Conservation (phyloP, 2,329 filamentous ascomycete genomes). For the Calonectria multiphialidica region DNA sequence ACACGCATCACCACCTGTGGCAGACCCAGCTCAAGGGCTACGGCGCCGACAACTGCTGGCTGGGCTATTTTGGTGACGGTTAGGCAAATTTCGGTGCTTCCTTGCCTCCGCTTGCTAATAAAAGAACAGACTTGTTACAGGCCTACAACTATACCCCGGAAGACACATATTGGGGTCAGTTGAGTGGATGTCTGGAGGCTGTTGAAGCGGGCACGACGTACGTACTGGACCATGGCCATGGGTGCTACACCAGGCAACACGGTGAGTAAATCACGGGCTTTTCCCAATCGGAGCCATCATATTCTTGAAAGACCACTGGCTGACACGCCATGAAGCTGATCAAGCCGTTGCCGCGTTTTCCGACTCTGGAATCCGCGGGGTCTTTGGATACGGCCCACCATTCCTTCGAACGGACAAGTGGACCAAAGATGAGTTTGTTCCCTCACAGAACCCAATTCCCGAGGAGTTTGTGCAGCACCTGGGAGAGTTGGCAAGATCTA, state of each 20-base stretch:
- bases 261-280: background rate
- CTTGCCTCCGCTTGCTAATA: background rate
- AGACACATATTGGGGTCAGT: background rate
- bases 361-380: background rate
- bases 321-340: background rate
- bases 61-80: background rate
- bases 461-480: background rate
- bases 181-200: background rate
- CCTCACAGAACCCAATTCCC: background rate
- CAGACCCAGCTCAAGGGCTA: background rate
- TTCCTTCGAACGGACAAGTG: background rate
- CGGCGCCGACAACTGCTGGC: background rate
- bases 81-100: background rate
- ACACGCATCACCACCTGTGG: background rate
- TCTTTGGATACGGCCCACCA: background rate
- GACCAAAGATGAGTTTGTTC: background rate
- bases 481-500: background rate
- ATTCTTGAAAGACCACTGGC: background rate
- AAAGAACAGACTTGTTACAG: background rate
- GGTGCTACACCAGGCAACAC: background rate
- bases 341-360: background rate
- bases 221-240: background rate
- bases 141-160: background rate
- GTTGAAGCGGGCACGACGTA: background rate
- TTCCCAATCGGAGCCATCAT: too few species aligned